Conservation (phyloP, 1,139 yeast species). For the Sugiyamaella castrensis region DNA sequence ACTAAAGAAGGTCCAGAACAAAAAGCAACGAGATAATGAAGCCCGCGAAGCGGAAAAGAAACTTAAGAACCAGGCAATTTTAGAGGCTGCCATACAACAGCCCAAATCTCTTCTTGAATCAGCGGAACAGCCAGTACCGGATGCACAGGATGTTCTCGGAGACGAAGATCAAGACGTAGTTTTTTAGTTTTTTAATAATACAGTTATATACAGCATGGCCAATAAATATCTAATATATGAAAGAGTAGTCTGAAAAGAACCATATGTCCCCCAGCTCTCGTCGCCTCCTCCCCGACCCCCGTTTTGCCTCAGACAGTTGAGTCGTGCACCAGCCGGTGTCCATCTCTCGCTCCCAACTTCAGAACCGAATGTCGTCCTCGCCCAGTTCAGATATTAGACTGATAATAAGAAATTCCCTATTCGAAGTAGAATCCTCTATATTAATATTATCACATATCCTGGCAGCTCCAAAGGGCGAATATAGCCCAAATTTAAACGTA, state of each 20-base stretch:
- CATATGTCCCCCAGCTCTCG: too few species aligned
- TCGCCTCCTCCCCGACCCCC: too few species aligned
- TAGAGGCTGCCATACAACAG: too few species aligned
- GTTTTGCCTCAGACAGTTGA: neutral
- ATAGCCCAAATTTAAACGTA: constrained; percentile 23
- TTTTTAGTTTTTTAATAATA: constrained; percentile 19
- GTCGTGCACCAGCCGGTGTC: too few species aligned
- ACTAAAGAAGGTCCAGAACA: constrained; percentile 93
- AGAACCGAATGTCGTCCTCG: neutral
- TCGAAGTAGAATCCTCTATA: neutral
- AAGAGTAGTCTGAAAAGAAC: too few species aligned
- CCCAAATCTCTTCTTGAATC: neutral
- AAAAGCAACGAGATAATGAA: constrained; percentile 80
- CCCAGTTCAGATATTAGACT: constrained; percentile 11
- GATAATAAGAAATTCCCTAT: constrained; percentile 8
- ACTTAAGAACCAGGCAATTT: constrained; percentile 39
- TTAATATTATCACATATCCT: constrained; percentile 5
- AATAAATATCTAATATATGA: too few species aligned
- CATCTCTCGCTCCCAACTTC: too few species aligned
- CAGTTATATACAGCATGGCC: constrained; percentile 1
- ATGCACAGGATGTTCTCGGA: constrained; percentile 12
- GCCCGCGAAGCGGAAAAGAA: constrained; percentile 58
- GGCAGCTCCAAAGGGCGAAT: constrained; percentile 13
- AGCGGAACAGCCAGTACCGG: constrained; percentile 11
- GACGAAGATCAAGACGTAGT: constrained; percentile 31